A percentile compares a stretch with the other conserved stretches of the same genome.
phyloP scores from a whole-genome alignment of 495 filamentous ascomycete genomes.

The Neurospora sp. region DNA sequence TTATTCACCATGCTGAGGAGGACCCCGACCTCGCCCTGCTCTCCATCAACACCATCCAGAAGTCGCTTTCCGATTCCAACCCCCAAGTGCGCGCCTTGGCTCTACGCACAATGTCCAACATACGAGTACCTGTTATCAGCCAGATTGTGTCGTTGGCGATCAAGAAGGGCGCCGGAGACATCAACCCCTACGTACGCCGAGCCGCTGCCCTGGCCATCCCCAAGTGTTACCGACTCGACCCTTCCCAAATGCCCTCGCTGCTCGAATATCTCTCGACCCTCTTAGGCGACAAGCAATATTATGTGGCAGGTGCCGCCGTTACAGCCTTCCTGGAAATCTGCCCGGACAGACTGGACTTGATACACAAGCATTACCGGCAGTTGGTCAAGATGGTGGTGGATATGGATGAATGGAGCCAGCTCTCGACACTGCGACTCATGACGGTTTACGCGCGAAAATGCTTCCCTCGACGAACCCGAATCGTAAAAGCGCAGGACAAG shows the following conservation, averaged over 20 bases:
- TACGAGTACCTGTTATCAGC: slow-evolving; percentile 93
- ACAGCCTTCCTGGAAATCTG: slow-evolving; percentile 83
- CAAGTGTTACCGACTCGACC: slow-evolving; percentile 93
- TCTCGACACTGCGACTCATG: slow-evolving; percentile 71
- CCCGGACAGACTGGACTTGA: slow-evolving; percentile 71
- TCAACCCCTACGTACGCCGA: slow-evolving; percentile 88
- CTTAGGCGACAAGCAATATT: slow-evolving; percentile 86
- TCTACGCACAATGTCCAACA: slow-evolving; percentile 88
- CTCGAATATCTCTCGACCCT: slow-evolving; percentile 67
- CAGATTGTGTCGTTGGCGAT: slow-evolving; percentile 97
- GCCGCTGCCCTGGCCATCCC: slow-evolving; percentile 92
- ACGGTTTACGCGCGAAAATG: slow-evolving; percentile 76
- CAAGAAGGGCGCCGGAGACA: slow-evolving; percentile 82
- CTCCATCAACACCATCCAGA: slow-evolving; percentile 97
- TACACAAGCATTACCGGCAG: slow-evolving; percentile 80
- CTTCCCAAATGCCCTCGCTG: slow-evolving; percentile 72
- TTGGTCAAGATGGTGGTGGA: slow-evolving; percentile 86
- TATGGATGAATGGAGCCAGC: slow-evolving; percentile 98
- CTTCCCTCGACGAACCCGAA: slow-evolving; percentile 66
- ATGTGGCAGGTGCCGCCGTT: slow-evolving; percentile 86
- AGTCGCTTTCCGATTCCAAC: slow-evolving; percentile 84
- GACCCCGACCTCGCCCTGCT: slow-evolving; percentile 91
- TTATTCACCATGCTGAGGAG: slow-evolving; percentile 88
- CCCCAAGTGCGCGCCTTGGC: slow-evolving; percentile 86
- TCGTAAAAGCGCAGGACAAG: slow-evolving; percentile 26